These are phyloP conservation scores for Gamarada debralockiae DNA, from an alignment of 495 filamentous ascomycete genomes.

Conservation along the genomic window DNA sequence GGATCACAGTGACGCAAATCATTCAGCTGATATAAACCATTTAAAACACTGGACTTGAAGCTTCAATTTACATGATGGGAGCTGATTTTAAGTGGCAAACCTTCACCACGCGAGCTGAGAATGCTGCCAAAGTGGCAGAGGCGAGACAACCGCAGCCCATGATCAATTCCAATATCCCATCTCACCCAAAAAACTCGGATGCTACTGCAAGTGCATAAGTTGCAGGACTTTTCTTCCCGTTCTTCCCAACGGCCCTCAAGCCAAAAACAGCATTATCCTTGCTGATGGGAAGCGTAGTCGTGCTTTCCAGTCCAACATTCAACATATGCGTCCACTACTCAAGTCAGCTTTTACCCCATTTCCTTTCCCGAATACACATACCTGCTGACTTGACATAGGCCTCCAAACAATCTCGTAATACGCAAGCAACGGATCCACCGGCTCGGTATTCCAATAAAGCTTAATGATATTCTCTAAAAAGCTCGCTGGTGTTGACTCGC, in stretches of 20 bases:
- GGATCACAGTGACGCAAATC: no score
- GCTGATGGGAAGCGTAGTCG: slow-evolving; percentile 35
- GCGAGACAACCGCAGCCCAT: no score
- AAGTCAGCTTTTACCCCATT: neutral
- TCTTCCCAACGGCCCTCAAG: slow-evolving; percentile 37
- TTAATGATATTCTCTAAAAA: slow-evolving; percentile 36
- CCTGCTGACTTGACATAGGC: slow-evolving; percentile 32
- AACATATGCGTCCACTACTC: slow-evolving; percentile 38
- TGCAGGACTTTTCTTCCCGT: slow-evolving; percentile 42
- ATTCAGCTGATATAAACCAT: no score
- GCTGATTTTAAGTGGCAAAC: no score
- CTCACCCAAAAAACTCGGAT: slow-evolving; percentile 1
- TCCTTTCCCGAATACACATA: neutral
- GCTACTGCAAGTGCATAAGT: slow-evolving; percentile 23
- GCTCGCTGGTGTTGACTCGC: neutral
- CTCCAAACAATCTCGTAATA: slow-evolving; percentile 50
- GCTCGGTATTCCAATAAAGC: slow-evolving; percentile 35
- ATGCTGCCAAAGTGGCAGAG: no score
- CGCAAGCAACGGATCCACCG: slow-evolving; percentile 12
- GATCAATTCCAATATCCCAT: neutral
- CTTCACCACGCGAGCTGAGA: no score
- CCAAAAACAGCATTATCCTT: slow-evolving; percentile 52
- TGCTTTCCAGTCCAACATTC: slow-evolving; percentile 31
- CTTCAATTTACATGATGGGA: no score
- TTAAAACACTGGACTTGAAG: no score